phyloP scores from a whole-genome alignment of 352 stramenopile genomes.

The Phytophthora citrophthora region DNA sequence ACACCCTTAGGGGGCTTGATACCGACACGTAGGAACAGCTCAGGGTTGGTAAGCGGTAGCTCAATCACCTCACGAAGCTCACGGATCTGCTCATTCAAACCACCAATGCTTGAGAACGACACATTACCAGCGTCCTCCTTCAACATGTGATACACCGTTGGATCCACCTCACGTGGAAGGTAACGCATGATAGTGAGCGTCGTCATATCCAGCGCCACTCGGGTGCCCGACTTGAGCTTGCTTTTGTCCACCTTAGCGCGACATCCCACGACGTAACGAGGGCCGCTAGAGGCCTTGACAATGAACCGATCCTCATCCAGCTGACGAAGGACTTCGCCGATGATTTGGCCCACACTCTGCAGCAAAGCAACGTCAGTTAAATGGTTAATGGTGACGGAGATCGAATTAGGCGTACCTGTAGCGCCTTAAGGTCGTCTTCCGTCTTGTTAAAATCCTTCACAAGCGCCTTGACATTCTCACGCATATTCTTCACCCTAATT shows the following conservation, averaged over 20 bases:
- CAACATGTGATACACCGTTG: constrained; percentile 99
- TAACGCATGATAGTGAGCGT: constrained; percentile 99
- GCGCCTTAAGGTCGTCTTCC: constrained; percentile 97
- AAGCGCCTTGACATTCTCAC: constrained; percentile 95
- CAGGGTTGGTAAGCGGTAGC: constrained; percentile 98
- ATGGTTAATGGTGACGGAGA: background rate
- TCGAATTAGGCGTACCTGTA: constrained; percentile 56
- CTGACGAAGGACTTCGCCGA: constrained; percentile 98
- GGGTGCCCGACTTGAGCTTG: constrained; percentile 97
- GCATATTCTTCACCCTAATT: constrained; percentile 95
- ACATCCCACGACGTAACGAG: constrained; percentile 98
- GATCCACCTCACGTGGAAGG: constrained; percentile 98
- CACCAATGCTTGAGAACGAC: constrained; percentile 98
- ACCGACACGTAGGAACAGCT: constrained; percentile 98
- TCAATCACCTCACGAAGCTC: constrained; percentile 97
- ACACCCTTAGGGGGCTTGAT: constrained; percentile 99
- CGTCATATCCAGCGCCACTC: constrained; percentile 99
- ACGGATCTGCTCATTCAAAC: constrained; percentile 99
- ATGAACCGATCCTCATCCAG: constrained; percentile 99
- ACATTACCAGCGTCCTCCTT: constrained; percentile 97
- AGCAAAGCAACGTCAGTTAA: constrained; percentile 21
- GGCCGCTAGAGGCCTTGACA: constrained; percentile 98
- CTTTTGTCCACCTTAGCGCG: constrained; percentile 94
- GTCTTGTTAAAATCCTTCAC: constrained; percentile 99
- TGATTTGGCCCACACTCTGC: constrained; percentile 99